Evolutionary conservation across 2,329 filamentous ascomycete species (phyloP).

Genomic region (Fusarium sp.): DNA sequence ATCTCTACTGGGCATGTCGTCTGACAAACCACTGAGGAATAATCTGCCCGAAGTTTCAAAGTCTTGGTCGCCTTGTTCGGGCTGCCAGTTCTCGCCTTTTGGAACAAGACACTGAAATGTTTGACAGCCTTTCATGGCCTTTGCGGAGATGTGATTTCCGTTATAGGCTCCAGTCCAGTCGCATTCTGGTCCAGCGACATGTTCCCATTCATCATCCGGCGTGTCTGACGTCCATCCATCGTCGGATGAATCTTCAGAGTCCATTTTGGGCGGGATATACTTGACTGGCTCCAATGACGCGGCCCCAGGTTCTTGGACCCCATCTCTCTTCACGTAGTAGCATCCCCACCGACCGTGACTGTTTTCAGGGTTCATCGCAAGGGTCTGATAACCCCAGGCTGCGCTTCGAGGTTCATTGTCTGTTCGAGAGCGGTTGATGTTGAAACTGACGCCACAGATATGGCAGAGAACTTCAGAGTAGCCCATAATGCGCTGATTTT

Average conservation of each 20-base stretch:
- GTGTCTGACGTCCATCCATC: background rate
- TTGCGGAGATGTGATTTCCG: constrained; percentile 33
- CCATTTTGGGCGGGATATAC: background rate
- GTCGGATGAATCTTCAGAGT: background rate
- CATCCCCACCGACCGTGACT: background rate
- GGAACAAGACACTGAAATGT: constrained; percentile 38
- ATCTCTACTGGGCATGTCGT: constrained; percentile 20
- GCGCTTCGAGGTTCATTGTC: constrained; percentile 29
- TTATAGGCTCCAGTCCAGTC: constrained; percentile 14
- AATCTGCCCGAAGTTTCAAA: constrained; percentile 25
- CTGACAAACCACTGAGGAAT: constrained; percentile 34
- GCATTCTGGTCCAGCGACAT: constrained; percentile 37
- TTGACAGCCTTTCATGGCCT: constrained; percentile 41
- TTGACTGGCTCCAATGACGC: background rate
- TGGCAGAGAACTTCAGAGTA: constrained; percentile 4
- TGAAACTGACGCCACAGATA: constrained; percentile 38
- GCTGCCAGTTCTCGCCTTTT: constrained; percentile 28
- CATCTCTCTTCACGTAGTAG: background rate
- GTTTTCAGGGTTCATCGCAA: background rate
- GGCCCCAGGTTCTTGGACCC: background rate
- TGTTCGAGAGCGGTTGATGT: constrained; percentile 37
- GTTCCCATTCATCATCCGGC: constrained; percentile 21
- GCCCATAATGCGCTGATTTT: background rate
- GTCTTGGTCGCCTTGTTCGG: constrained; percentile 22
- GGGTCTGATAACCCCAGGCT: constrained; percentile 9